A percentile compares a stretch with the other conserved stretches of the same genome.
phyloP scores from a whole-genome alignment of 345 rosid genomes.

The Euclidium syriacum region DNA sequence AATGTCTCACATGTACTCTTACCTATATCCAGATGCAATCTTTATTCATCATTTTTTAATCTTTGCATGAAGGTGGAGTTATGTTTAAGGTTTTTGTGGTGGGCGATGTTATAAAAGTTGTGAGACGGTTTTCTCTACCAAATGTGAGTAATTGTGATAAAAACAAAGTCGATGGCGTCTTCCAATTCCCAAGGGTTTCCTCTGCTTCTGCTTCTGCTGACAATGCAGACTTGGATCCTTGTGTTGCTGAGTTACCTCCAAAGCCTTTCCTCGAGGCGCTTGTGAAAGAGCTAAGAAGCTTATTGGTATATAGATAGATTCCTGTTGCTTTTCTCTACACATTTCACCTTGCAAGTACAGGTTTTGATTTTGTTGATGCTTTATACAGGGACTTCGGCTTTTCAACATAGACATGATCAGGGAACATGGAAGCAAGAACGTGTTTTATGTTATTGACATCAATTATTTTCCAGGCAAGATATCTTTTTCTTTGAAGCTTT shows the following conservation, averaged over 20 bases:
- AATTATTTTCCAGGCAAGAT: conserved; percentile 87
- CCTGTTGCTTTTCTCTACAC: not conserved
- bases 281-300: conserved; percentile 68
- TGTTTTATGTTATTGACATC: conserved; percentile 86
- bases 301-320: conserved; percentile 40
- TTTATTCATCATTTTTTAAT: not conserved
- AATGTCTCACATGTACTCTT: not conserved
- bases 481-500: not conserved
- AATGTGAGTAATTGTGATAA: conserved; percentile 57
- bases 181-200: conserved; percentile 82
- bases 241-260: conserved; percentile 84
- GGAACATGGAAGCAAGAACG: conserved; percentile 65
- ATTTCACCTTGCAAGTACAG: not conserved
- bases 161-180: conserved; percentile 51
- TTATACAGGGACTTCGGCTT: conserved; percentile 48
- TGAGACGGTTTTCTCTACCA: conserved; percentile 81
- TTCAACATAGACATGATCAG: conserved; percentile 95
- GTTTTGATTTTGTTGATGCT: conserved; percentile 26
- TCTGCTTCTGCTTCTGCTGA: conserved; percentile 87
- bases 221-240: conserved; percentile 79
- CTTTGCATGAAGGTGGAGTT: conserved; percentile 62
- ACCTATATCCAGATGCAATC: not conserved
- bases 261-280: conserved; percentile 71
- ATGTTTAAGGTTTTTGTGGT: conserved; percentile 76
- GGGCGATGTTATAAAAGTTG: conserved; percentile 82